phyloP scores from a whole-genome alignment of 139 green algal species.

The Chlamydomonas sp. region DNA sequence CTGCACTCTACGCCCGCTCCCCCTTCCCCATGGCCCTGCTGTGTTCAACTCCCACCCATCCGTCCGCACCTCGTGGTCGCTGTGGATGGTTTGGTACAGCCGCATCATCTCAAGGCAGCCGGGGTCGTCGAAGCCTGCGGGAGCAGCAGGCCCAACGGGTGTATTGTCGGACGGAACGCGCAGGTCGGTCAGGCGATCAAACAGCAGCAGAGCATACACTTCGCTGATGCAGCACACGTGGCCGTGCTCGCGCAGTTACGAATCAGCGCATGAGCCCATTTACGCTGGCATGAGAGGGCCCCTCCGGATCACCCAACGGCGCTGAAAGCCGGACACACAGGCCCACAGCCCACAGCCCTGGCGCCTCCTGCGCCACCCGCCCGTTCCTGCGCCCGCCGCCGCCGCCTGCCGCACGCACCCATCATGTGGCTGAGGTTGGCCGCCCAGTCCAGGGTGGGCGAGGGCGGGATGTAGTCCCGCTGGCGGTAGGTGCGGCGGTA shows the following conservation, averaged over 20 bases:
- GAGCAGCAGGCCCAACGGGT: neutral
- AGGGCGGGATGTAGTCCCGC: conserved; percentile 61
- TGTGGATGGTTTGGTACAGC: conserved; percentile 98
- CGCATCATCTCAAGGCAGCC: conserved; percentile 92
- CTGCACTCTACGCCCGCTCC: neutral
- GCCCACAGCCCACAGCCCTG: neutral
- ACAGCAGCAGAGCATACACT: no score
- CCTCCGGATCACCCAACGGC: no score
- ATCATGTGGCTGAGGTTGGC: conserved; percentile 97
- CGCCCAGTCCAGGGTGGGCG: conserved; percentile 91
- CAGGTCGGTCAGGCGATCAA: no score
- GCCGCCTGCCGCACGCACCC: conserved; percentile 60
- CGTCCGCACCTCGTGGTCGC: conserved; percentile 55
- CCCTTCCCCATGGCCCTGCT: neutral
- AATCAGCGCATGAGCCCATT: no score
- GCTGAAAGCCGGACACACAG: no score
- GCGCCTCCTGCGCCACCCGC: neutral
- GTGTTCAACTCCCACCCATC: neutral
- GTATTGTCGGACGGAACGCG: no score
- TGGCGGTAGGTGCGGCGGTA: conserved; percentile 49
- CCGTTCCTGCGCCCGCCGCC: neutral
- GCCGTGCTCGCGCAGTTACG: no score
- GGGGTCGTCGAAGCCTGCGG: conserved; percentile 62
- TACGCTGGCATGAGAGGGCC: no score
- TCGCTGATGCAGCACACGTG: no score